Percentiles rank a stretch among this genome's conserved stretches.
phyloP scores from a whole-genome alignment of 768 basidiomycete genomes.

The Sporobolomyces phaffii region DNA sequence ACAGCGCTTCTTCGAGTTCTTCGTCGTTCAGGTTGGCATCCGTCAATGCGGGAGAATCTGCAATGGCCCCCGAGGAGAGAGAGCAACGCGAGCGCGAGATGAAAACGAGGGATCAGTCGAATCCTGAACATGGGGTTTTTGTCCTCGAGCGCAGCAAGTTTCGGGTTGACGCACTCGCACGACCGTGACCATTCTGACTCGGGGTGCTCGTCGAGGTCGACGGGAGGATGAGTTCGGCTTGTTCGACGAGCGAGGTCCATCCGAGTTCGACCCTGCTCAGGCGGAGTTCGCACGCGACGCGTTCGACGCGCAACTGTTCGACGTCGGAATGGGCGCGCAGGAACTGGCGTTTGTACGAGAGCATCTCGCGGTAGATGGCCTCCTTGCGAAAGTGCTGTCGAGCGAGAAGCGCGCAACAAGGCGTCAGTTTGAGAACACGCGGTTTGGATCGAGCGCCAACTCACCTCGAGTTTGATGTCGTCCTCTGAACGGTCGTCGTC shows the following conservation, averaged over 20 bases:
- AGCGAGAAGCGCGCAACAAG: not conserved
- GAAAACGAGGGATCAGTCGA: not conserved
- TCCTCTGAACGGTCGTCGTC: constrained; percentile 19
- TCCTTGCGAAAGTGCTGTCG: constrained; percentile 74
- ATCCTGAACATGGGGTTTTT: too few species aligned
- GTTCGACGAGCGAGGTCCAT: constrained; percentile 64
- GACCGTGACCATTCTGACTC: not conserved
- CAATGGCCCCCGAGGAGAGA: too few species aligned
- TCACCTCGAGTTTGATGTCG: constrained; percentile 23
- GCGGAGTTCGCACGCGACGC: constrained; percentile 63
- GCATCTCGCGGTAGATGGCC: constrained; percentile 77
- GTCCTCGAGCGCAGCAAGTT: too few species aligned
- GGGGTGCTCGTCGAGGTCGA: not conserved
- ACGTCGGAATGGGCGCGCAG: constrained; percentile 60
- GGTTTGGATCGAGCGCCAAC: not conserved
- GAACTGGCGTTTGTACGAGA: constrained; percentile 69
- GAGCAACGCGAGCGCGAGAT: not conserved
- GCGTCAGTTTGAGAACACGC: not conserved
- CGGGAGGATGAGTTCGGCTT: constrained; percentile 1
- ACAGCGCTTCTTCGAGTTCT: constrained; percentile 22
- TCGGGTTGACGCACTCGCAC: not conserved
- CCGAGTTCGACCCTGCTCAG: constrained; percentile 68
- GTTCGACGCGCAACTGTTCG: constrained; percentile 61
- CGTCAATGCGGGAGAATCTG: constrained; percentile 9
- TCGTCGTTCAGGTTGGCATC: constrained; percentile 21